A percentile compares a stretch with the other conserved stretches of the same genome.
Conservation (phyloP, 202 grass and related monocot genomes). For the Bolboschoenoplectus hybrid region DNA sequence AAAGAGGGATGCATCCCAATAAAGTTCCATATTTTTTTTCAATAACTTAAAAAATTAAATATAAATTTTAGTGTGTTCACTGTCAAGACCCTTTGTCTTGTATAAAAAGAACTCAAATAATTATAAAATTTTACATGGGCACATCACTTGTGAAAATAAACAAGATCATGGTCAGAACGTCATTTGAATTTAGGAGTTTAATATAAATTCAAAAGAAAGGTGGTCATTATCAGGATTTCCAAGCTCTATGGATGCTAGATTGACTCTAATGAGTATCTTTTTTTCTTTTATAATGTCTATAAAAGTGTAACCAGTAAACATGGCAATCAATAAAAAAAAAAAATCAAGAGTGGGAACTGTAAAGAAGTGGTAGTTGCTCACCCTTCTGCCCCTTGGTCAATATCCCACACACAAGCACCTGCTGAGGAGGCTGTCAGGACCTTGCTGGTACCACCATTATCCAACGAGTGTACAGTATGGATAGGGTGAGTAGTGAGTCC, state of each 20-base stretch:
- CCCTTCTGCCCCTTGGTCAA: slow-evolving; percentile 50
- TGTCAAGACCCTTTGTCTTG: background rate
- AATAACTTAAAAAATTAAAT: background rate
- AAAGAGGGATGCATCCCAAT: background rate
- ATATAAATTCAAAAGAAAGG: background rate
- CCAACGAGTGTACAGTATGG: slow-evolving; percentile 65
- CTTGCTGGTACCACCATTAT: slow-evolving; percentile 50
- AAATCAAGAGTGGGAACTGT: background rate
- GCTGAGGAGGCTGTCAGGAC: slow-evolving; percentile 74
- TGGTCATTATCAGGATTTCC: background rate
- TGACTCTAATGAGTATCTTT: slow-evolving; percentile 4
- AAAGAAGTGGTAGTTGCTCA: slow-evolving; percentile 25
- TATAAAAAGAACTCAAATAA: background rate
- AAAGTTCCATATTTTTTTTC: background rate
- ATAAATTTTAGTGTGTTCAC: slow-evolving; percentile 2
- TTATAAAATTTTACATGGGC: background rate
- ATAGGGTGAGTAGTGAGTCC: slow-evolving; percentile 69
- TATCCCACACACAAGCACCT: slow-evolving; percentile 80
- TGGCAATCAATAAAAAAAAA: background rate
- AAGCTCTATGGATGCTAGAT: background rate
- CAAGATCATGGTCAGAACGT: background rate
- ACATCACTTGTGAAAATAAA: background rate
- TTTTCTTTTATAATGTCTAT: slow-evolving; percentile 11
- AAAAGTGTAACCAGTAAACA: background rate
- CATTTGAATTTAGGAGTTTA: background rate